Evolutionary conservation across 2,329 filamentous ascomycete species (phyloP).

Genomic region (Tolypocladium ovalisporum): DNA sequence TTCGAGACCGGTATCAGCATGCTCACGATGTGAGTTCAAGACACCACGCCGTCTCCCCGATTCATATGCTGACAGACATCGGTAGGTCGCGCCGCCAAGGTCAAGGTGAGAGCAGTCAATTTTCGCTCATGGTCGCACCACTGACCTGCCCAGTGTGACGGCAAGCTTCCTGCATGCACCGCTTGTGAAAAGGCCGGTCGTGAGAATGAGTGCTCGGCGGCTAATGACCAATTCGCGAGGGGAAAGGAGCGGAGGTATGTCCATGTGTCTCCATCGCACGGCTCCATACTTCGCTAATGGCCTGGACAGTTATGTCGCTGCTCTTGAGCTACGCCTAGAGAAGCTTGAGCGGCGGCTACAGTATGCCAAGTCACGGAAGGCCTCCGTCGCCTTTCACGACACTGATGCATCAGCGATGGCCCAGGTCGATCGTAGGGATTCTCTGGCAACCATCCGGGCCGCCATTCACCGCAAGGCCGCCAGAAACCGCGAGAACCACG

Average conservation of each 20-base stretch:
- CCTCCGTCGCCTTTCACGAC: conserved; percentile 56
- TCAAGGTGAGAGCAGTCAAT: conserved; percentile 50
- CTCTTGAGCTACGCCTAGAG: conserved; percentile 83
- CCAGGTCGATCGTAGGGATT: conserved; percentile 51
- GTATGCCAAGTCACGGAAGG: conserved; percentile 60
- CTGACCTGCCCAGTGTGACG: conserved; percentile 59
- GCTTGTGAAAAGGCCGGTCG: conserved; percentile 89
- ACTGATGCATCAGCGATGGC: conserved; percentile 28
- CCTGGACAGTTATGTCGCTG: conserved; percentile 67
- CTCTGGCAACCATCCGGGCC: conserved; percentile 48
- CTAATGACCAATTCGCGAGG: conserved; percentile 89
- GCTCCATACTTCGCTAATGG: not conserved
- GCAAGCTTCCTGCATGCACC: conserved; percentile 88
- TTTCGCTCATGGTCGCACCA: not conserved
- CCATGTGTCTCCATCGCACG: not conserved
- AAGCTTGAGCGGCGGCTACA: conserved; percentile 71
- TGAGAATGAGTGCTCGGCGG: conserved; percentile 78
- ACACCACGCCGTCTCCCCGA: not conserved
- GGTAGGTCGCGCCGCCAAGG: conserved; percentile 72
- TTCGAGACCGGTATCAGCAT: conserved; percentile 69
- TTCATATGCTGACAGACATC: not conserved
- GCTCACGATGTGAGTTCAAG: conserved; percentile 53
- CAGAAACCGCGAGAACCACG: conserved; percentile 62
- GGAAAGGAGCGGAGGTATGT: conserved; percentile 81
- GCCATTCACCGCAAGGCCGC: conserved; percentile 55